A percentile compares a stretch with the other conserved stretches of the same genome.
Conservation (phyloP, 768 basidiomycete genomes). For the Leccinum imitatum region DNA sequence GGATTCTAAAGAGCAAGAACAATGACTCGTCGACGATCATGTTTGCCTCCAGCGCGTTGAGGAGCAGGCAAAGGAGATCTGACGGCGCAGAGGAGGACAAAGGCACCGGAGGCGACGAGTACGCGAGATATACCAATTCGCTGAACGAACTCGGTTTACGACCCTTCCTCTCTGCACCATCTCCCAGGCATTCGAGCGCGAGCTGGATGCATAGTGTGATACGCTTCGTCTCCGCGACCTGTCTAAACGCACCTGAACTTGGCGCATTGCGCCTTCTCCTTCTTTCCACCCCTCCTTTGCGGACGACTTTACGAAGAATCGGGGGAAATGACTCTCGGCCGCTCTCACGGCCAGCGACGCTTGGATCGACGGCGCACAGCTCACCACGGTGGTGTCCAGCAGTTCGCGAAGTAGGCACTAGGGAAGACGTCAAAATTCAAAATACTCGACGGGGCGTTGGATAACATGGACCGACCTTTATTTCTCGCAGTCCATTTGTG, state of each 20-base stretch:
- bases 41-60: slow-evolving; percentile 54
- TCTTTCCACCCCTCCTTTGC: slow-evolving; percentile 38
- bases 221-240: background rate
- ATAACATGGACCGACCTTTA: slow-evolving; percentile 20
- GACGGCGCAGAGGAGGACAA: slow-evolving; percentile 15
- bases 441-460: background rate
- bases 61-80: slow-evolving; percentile 40
- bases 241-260: slow-evolving; percentile 40
- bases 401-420: slow-evolving; percentile 33
- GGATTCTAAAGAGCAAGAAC: slow-evolving; percentile 47
- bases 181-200: slow-evolving; percentile 37
- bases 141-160: slow-evolving; percentile 27
- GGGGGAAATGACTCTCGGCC: slow-evolving; percentile 46
- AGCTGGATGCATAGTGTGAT: slow-evolving; percentile 18
- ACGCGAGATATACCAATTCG: slow-evolving; percentile 29
- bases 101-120: slow-evolving; percentile 14
- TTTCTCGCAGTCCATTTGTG: background rate
- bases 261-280: slow-evolving; percentile 38
- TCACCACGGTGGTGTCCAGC: slow-evolving; percentile 37
- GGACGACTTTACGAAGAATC: slow-evolving; percentile 38
- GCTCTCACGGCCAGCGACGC: slow-evolving; percentile 46
- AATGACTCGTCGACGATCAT: slow-evolving; percentile 57
- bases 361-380: slow-evolving; percentile 40
- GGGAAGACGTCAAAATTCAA: background rate
- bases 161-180: background rate